Conservation (phyloP, 2,329 filamentous ascomycete species). For the Neocucurbitaria cava region DNA sequence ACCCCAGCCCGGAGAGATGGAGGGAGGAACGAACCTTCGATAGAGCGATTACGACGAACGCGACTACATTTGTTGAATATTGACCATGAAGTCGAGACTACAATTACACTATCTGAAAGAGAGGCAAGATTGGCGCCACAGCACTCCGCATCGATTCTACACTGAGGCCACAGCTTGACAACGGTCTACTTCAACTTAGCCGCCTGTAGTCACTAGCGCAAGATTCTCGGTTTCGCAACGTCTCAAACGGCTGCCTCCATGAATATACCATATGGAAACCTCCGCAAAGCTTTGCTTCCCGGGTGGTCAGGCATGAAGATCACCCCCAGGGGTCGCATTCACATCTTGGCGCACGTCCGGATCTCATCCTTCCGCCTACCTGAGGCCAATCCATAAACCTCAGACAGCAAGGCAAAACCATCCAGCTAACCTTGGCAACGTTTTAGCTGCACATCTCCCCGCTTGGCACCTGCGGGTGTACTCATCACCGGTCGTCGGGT, state of each 20-base stretch:
- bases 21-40: not conserved
- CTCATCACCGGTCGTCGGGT: conserved; percentile 13
- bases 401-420: conserved; percentile 19
- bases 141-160: not conserved
- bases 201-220: not conserved
- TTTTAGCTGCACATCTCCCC: conserved; percentile 27
- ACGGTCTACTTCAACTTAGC: not conserved
- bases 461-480: conserved; percentile 36
- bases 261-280: conserved; percentile 3
- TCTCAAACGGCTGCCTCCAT: conserved; percentile 9
- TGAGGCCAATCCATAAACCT: conserved; percentile 25
- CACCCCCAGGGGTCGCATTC: conserved; percentile 4
- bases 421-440: conserved; percentile 39
- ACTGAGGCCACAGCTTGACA: not conserved
- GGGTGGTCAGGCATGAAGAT: conserved; percentile 6
- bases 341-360: conserved; percentile 24
- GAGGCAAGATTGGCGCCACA: not conserved
- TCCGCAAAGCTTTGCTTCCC: conserved; percentile 7
- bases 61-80: not conserved
- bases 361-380: conserved; percentile 21
- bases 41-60: not conserved
- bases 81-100: not conserved
- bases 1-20: not conserved
- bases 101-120: not conserved
- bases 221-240: conserved; percentile 1